Percentiles rank a stretch among this genome's conserved stretches.
phyloP scores from a whole-genome alignment of 1,284 basidiomycete species.

The Cutaneotrichosporon daszewskae region DNA sequence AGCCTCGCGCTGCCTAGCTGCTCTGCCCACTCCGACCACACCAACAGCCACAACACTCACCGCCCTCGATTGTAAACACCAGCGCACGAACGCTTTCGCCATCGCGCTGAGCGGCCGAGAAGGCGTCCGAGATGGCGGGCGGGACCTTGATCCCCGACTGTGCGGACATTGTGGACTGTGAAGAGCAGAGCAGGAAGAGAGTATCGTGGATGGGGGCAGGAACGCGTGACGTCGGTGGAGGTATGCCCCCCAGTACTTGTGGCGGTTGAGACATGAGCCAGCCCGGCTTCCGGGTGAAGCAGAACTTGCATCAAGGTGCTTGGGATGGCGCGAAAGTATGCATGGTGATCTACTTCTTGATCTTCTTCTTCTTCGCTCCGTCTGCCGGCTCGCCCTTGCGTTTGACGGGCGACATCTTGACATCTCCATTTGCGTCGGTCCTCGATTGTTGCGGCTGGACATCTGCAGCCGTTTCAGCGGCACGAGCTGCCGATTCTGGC shows the following conservation, averaged over 20 bases:
- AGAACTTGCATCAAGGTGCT: too few relatives aligned
- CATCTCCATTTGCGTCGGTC: neutral
- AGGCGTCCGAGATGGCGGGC: constrained; percentile 31
- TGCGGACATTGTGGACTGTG: constrained; percentile 38
- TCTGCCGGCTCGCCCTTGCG: neutral
- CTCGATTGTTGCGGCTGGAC: neutral
- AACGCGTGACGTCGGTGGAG: too few relatives aligned
- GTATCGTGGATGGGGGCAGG: too few relatives aligned
- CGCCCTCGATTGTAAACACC: constrained; percentile 45
- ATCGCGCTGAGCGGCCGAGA: constrained; percentile 28
- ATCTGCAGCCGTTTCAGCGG: neutral
- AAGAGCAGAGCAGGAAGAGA: neutral
- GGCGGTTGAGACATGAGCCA: too few relatives aligned
- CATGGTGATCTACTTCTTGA: constrained; percentile 10
- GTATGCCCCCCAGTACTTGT: too few relatives aligned
- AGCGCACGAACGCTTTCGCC: constrained; percentile 35
- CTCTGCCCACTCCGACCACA: too few relatives aligned
- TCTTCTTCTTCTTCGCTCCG: constrained; percentile 10
- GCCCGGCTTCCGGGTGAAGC: too few relatives aligned
- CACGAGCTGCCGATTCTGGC: neutral
- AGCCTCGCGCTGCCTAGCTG: too few relatives aligned
- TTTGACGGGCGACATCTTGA: constrained; percentile 2
- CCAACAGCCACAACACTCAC: constrained; percentile 35
- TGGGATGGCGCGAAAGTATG: too few relatives aligned
- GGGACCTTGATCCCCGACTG: constrained; percentile 47